Evolutionary conservation across 805 yeast genomes (phyloP).

Genomic region (Ogataea glucozyma): DNA sequence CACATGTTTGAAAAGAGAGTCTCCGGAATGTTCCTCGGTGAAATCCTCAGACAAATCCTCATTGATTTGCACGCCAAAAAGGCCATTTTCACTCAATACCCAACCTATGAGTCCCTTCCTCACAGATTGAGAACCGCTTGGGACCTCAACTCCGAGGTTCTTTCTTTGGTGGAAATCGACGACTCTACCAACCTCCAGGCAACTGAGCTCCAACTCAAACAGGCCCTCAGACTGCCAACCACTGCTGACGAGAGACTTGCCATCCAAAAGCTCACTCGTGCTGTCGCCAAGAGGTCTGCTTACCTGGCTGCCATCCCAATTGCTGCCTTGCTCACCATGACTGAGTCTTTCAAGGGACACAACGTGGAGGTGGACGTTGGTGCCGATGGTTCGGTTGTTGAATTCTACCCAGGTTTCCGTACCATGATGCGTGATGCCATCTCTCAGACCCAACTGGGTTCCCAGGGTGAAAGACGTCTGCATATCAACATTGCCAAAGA

Average conservation of each 20-base stretch:
- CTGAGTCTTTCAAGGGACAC: conserved; percentile 67
- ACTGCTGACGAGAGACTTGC: conserved; percentile 68
- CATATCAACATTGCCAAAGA: conserved; percentile 85
- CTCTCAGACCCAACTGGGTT: conserved; percentile 65
- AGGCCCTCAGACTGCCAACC: conserved; percentile 69
- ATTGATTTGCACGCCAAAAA: conserved; percentile 64
- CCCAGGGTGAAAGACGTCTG: conserved; percentile 72
- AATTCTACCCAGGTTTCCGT: conserved; percentile 89
- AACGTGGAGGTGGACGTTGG: conserved; percentile 82
- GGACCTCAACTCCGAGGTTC: conserved; percentile 77
- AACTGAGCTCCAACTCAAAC: conserved; percentile 67
- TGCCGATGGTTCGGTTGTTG: conserved; percentile 93
- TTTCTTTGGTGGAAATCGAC: conserved; percentile 85
- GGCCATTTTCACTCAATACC: conserved; percentile 58
- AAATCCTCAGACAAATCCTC: conserved; percentile 72
- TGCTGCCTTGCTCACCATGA: conserved; percentile 73
- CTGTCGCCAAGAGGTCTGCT: conserved; percentile 88
- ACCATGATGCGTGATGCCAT: conserved; percentile 79
- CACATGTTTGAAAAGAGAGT: conserved; percentile 94
- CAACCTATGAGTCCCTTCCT: conserved; percentile 43
- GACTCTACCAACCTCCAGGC: conserved; percentile 70
- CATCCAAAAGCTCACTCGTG: conserved; percentile 71
- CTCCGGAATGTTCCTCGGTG: conserved; percentile 92
- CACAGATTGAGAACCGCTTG: conserved; percentile 76
- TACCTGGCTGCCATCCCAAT: conserved; percentile 84